These are phyloP conservation scores for Syzygium oleosum DNA, from an alignment of 345 rosid species.

Conservation along the genomic window DNA sequence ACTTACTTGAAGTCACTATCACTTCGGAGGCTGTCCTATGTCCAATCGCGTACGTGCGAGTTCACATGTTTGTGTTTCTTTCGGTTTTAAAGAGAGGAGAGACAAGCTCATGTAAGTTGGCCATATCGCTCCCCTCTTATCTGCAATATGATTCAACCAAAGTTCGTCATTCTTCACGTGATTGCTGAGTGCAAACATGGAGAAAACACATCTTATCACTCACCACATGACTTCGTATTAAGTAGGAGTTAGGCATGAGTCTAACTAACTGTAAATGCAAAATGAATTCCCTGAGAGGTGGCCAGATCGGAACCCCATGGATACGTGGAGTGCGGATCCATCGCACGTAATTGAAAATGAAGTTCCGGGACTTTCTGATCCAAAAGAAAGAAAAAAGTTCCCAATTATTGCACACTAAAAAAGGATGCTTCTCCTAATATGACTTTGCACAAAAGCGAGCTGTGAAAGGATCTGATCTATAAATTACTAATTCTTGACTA, in stretches of 20 bases:
- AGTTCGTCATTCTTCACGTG: not conserved
- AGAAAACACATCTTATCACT: not conserved
- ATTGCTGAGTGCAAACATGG: not conserved
- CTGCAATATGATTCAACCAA: not conserved
- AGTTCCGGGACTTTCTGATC: not conserved
- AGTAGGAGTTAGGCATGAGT: not conserved
- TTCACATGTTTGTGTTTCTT: not conserved
- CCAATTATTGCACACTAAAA: not conserved
- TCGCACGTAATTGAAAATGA: not conserved
- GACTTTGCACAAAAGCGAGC: not conserved
- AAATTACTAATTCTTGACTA: not conserved
- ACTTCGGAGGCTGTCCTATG: not conserved
- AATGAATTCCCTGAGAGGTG: not conserved
- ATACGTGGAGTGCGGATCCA: not conserved
- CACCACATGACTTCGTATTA: not conserved
- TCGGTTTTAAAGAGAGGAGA: not conserved
- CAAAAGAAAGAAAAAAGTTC: not conserved
- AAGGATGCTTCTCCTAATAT: not conserved
- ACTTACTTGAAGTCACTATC: not conserved
- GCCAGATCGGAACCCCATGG: not conserved
- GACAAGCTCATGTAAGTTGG: not conserved
- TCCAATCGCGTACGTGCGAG: not conserved
- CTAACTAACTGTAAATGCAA: not conserved
- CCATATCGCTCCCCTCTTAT: not conserved
- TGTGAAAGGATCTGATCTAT: not conserved